Evolutionary conservation across 2,329 filamentous ascomycete genomes (phyloP).

Genomic region (Exophiala calicioides): DNA sequence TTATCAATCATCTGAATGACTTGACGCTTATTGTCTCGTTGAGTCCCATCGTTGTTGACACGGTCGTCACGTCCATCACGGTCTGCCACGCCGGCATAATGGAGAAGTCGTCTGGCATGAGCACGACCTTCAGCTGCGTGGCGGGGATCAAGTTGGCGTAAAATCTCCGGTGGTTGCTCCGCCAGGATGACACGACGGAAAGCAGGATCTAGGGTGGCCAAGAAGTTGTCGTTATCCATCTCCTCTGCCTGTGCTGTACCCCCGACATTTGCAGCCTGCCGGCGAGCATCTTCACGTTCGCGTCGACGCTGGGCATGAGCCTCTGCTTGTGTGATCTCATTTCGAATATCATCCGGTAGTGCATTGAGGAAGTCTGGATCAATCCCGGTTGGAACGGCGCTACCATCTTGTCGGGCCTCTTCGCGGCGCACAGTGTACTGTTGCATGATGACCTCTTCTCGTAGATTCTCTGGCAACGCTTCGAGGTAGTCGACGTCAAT

Average conservation of each 20-base stretch:
- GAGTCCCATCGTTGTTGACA: constrained; percentile 28
- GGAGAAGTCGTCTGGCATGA: constrained; percentile 59
- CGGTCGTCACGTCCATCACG: constrained; percentile 38
- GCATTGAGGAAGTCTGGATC: constrained; percentile 84
- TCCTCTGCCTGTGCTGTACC: constrained; percentile 65
- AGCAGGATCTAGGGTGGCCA: constrained; percentile 82
- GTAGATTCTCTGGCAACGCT: constrained; percentile 93
- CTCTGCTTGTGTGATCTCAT: constrained; percentile 89
- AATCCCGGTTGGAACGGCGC: constrained; percentile 29
- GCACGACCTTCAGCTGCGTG: constrained; percentile 83
- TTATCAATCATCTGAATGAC: constrained; percentile 98
- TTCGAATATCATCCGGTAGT: constrained; percentile 82
- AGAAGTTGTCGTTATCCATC: constrained; percentile 90
- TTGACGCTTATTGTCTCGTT: constrained; percentile 59
- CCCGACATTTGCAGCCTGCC: constrained; percentile 54
- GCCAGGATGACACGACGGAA: constrained; percentile 84
- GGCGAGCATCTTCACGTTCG: constrained; percentile 77
- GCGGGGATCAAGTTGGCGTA: constrained; percentile 80
- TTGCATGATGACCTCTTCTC: constrained; percentile 92
- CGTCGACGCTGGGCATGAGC: constrained; percentile 83
- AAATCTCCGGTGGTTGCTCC: constrained; percentile 85
- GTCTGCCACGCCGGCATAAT: constrained; percentile 54
- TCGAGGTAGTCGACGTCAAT: constrained; percentile 94
- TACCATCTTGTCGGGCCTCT: constrained; percentile 70
- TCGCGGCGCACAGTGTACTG: constrained; percentile 81